Base-by-base conservation (phyloP, 352 stramenopile genomes). In the Globisporangium lucens region DNA sequence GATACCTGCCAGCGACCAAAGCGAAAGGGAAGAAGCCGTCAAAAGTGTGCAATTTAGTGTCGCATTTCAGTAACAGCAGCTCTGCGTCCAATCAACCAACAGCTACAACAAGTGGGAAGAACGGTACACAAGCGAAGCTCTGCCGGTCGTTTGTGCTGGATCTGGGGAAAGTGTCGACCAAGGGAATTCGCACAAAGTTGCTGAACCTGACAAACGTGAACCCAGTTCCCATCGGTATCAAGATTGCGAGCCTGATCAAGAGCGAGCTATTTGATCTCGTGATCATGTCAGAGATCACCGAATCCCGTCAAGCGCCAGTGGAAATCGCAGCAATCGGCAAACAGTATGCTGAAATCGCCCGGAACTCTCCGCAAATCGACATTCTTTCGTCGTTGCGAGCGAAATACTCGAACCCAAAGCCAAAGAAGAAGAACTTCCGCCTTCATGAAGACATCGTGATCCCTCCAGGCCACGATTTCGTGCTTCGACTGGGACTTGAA, bases 191-290 rank as follows among this genome's bases (percentile, higher is more conserved):
- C 24, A 72, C 62, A 2, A 75, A 85, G 10, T 65, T 75, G n/a
- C 56, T 91, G 22, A 73, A 70, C 47, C 65, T 89, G 29, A 76
- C 56, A 6, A 91, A 89, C 61, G 36, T 72, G 43, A 88, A 87
- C 62, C 80, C 82, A 0, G 67, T 85, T 1, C 66, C 72, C 35
- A 43, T 83, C 17, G 57, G 66, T 10, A 17, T 89, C 13, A 63
- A 58, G 53, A 56, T 85, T 24, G 63, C 49, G 17, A 62, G 27
- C 13, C 20, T 77, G 43, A 56, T 61, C 17, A 53, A 61, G 47
- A 71, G 52, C 43, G 55, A 65, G 7, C 46, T 61, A 2, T 72
- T 85, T 49, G 56, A 67, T 13, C 38, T 85, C 4, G 64, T 13
- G 17, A 75, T 85, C 29, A 63, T 4, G n/a, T 70, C 70, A 0